phyloP scores from a whole-genome alignment of 768 basidiomycete genomes.

The Russula abietina region DNA sequence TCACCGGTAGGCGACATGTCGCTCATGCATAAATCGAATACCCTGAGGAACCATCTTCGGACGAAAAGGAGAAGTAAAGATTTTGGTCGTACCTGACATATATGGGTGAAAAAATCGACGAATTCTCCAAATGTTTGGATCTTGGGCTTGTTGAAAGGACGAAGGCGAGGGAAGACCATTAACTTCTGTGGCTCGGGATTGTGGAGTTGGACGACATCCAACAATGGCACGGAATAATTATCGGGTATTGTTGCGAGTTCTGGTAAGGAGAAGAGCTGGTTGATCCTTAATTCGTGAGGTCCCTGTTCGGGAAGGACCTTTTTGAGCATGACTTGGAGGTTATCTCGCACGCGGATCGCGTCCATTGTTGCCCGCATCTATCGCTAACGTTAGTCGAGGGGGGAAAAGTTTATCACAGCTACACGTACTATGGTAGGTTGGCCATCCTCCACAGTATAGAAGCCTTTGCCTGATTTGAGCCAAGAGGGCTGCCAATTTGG shows the following conservation, averaged over 20 bases:
- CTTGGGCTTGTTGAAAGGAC: slow-evolving; percentile 28
- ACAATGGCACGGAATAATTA: slow-evolving; percentile 29
- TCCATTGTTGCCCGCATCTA: slow-evolving; percentile 20
- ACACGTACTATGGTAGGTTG: slow-evolving; percentile 16
- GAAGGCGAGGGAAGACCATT: slow-evolving; percentile 35
- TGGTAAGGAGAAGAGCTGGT: slow-evolving; percentile 17
- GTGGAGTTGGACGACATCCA: slow-evolving; percentile 26
- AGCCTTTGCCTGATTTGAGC: slow-evolving; percentile 7
- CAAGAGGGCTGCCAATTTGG: slow-evolving; percentile 18
- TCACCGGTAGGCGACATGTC: slow-evolving; percentile 30
- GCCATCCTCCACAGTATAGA: slow-evolving; percentile 14
- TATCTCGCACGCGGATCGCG: slow-evolving; percentile 8
- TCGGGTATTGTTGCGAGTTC: slow-evolving; percentile 25
- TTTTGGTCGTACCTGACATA: slow-evolving; percentile 32
- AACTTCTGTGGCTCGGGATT: slow-evolving; percentile 11
- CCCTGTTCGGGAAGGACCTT: slow-evolving; percentile 2
- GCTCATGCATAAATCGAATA: slow-evolving; percentile 27
- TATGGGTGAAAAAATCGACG: slow-evolving; percentile 31
- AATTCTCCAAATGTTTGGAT: slow-evolving; percentile 36
- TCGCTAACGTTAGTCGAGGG: not conserved
- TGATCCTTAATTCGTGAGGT: slow-evolving; percentile 13
- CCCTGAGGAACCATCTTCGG: slow-evolving; percentile 20
- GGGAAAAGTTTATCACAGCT: not conserved
- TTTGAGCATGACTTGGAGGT: slow-evolving; percentile 17
- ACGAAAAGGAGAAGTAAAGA: not conserved